phyloP scores from a whole-genome alignment of 2,329 filamentous ascomycete genomes.

The Chrysosporium queenslandicum region DNA sequence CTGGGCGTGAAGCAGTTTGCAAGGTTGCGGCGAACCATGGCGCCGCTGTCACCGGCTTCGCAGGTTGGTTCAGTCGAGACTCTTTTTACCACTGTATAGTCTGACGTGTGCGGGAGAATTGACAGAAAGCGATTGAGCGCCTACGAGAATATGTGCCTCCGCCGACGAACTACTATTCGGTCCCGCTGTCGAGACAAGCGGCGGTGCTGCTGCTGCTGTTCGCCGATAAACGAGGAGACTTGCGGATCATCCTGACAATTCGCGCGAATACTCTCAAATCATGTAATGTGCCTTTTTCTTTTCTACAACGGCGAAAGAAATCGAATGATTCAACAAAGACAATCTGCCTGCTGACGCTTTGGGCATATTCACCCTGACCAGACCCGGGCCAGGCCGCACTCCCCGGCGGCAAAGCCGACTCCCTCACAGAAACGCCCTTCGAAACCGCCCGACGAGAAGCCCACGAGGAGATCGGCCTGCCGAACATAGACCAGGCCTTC shows the following conservation, averaged over 20 bases:
- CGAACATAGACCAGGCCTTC: constrained; percentile 54
- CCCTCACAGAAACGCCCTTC: constrained; percentile 49
- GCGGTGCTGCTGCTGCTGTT: constrained; percentile 84
- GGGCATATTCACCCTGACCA: too few species aligned
- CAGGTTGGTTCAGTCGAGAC: too few species aligned
- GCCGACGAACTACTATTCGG: constrained; percentile 46
- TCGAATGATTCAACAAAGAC: background rate
- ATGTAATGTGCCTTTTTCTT: constrained; percentile 30
- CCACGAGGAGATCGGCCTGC: constrained; percentile 84
- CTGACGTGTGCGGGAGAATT: background rate
- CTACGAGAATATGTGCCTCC: constrained; percentile 49
- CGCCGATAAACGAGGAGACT: constrained; percentile 68
- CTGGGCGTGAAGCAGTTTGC: background rate
- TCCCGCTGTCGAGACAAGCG: constrained; percentile 57
- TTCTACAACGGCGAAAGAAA: background rate
- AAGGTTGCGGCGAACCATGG: constrained; percentile 17
- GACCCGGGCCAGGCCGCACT: constrained; percentile 78
- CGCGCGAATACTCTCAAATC: constrained; percentile 49
- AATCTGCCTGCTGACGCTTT: background rate
- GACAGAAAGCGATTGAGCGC: constrained; percentile 45
- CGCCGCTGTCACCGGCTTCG: constrained; percentile 19
- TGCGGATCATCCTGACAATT: constrained; percentile 57
- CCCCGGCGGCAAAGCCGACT: constrained; percentile 60
- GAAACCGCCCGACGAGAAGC: constrained; percentile 83
- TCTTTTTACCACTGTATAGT: background rate